Percentiles rank a stretch among this genome's conserved stretches.
These are phyloP conservation scores for Paramecium caudatum DNA, from an alignment of 73 alveolate genomes.

Conservation along the genomic window DNA sequence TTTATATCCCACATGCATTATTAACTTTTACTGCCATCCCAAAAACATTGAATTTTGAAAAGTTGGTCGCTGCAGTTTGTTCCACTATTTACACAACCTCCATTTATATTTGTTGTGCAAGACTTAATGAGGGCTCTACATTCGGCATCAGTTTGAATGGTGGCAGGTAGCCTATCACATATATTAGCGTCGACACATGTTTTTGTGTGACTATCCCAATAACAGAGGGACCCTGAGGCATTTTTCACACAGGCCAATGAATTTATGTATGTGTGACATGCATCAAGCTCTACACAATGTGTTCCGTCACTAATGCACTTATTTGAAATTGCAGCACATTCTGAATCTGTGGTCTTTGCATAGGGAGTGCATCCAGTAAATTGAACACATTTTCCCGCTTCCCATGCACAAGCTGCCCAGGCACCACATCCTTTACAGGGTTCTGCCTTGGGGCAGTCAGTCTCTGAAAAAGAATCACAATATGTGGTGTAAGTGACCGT, in stretches of 20 bases:
- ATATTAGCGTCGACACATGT: not conserved
- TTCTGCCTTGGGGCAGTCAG: not conserved
- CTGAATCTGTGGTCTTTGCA: not conserved
- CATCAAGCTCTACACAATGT: not conserved
- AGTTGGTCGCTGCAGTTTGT: not conserved
- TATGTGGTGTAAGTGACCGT: not conserved
- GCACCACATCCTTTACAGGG: not conserved
- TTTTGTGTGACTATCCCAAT: not conserved
- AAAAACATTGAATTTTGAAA: not conserved
- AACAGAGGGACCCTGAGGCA: not conserved
- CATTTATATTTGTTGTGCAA: constrained; percentile 26
- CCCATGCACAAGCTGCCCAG: constrained; percentile 40
- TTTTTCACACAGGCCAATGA: not conserved
- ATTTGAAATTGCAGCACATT: not conserved
- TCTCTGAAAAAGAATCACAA: not conserved
- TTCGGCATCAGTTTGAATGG: not conserved
- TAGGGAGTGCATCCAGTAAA: constrained; percentile 60
- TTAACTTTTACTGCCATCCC: not conserved
- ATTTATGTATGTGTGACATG: constrained; percentile 25
- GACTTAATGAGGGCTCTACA: constrained; percentile 15
- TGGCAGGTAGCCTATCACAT: not conserved
- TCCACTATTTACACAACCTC: constrained; percentile 50
- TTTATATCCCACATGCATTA: not conserved
- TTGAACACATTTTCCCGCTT: not conserved
- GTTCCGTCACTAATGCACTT: constrained; percentile 41